Percentiles rank a stretch among this genome's conserved stretches.
Evolutionary conservation across 805 yeast genomes (phyloP).

Genomic region (Sugiyamaella boreocaroliniensis): DNA sequence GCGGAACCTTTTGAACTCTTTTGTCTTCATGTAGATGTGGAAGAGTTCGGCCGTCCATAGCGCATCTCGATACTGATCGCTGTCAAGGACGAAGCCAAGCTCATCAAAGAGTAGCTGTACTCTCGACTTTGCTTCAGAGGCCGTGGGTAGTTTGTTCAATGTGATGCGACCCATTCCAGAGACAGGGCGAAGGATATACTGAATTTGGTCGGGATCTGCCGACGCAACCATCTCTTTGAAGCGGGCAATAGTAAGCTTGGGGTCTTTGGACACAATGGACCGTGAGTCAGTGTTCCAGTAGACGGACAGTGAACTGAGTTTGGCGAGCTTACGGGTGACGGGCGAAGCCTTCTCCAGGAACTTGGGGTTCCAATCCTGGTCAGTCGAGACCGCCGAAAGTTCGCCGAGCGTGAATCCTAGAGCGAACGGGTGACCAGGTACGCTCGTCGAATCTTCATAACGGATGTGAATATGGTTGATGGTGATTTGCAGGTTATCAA

Average conservation of each 20-base stretch:
- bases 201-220: constrained; percentile 12
- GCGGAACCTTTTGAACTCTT: constrained; percentile 62
- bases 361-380: constrained; percentile 75
- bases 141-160: constrained; percentile 63
- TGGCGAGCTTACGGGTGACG: constrained; percentile 68
- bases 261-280: constrained; percentile 38
- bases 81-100: constrained; percentile 78
- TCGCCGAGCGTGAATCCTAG: constrained; percentile 79
- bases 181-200: constrained; percentile 69
- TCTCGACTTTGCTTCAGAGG: constrained; percentile 45
- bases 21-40: constrained; percentile 70
- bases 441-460: constrained; percentile 69
- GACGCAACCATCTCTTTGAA: constrained; percentile 28
- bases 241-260: constrained; percentile 30
- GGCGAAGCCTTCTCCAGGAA: constrained; percentile 66
- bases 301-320: constrained; percentile 64
- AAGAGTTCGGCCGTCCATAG: constrained; percentile 75
- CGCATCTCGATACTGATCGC: constrained; percentile 75
- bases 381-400: constrained; percentile 86
- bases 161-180: constrained; percentile 80
- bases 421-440: constrained; percentile 70
- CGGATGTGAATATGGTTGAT: constrained; percentile 87
- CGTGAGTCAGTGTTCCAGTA: constrained; percentile 74
- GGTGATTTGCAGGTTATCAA: constrained; percentile 87
- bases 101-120: constrained; percentile 79